A percentile compares a stretch with the other conserved stretches of the same genome.
Evolutionary conservation across 495 filamentous ascomycete species (phyloP).

Genomic region (Hypoxylon fuscum): DNA sequence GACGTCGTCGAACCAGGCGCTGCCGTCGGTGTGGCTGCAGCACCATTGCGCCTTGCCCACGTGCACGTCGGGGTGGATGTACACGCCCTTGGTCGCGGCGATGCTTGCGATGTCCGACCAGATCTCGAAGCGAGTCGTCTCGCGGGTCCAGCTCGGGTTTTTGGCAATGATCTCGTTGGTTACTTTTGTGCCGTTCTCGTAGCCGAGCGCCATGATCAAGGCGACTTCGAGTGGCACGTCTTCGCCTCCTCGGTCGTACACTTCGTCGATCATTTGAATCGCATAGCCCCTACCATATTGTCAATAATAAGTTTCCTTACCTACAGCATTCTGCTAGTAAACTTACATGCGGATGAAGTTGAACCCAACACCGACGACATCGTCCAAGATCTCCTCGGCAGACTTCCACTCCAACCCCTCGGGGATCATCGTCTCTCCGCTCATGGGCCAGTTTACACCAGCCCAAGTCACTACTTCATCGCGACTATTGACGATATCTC

Average conservation of each 20-base stretch:
- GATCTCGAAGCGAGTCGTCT: constrained; percentile 58
- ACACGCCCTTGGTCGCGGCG: constrained; percentile 55
- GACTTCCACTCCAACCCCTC: constrained; percentile 65
- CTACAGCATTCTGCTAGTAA: neutral
- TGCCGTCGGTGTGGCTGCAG: constrained; percentile 62
- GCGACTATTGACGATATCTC: constrained; percentile 58
- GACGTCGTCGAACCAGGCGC: constrained; percentile 65
- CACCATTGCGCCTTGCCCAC: constrained; percentile 67
- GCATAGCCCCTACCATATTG: constrained; percentile 51
- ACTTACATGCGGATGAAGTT: constrained; percentile 62
- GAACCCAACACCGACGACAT: constrained; percentile 58
- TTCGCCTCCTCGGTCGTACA: constrained; percentile 55
- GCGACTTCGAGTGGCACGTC: constrained; percentile 58
- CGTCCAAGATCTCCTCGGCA: constrained; percentile 57
- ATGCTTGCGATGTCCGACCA: constrained; percentile 53
- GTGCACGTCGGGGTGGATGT: constrained; percentile 66
- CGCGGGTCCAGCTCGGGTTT: constrained; percentile 55
- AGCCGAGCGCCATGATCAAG: constrained; percentile 55
- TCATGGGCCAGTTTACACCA: constrained; percentile 65
- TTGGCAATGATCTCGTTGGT: constrained; percentile 52
- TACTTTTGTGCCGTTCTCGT: constrained; percentile 56
- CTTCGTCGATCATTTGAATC: constrained; percentile 67
- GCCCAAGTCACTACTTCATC: constrained; percentile 58
- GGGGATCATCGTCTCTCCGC: constrained; percentile 63
- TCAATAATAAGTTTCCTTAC: neutral